phyloP scores from a whole-genome alignment of 2,329 filamentous ascomycete species.

The Stagonosporopsis chrysanthemi region DNA sequence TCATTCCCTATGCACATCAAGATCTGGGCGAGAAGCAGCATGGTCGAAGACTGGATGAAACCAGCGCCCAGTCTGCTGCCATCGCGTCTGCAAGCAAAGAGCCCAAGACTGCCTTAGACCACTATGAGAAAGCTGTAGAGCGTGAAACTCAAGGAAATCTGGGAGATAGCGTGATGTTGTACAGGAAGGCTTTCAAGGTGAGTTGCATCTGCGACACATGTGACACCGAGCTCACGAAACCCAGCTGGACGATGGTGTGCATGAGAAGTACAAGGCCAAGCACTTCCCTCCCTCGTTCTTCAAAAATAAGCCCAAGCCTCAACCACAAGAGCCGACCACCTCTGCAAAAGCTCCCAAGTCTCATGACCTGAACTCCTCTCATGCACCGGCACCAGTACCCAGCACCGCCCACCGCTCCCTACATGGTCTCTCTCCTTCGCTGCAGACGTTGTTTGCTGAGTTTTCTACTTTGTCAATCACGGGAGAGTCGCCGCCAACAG shows the following conservation, averaged over 20 bases:
- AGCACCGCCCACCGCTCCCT: slow-evolving; percentile 65
- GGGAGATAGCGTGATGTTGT: slow-evolving; percentile 86
- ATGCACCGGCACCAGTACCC: slow-evolving; percentile 60
- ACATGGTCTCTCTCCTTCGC: slow-evolving; percentile 62
- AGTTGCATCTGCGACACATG: slow-evolving; percentile 22
- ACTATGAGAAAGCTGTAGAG: slow-evolving; percentile 91
- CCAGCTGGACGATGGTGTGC: slow-evolving; percentile 83
- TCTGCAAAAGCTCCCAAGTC: slow-evolving; percentile 34
- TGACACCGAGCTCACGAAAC: slow-evolving; percentile 20
- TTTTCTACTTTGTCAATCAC: slow-evolving; percentile 77
- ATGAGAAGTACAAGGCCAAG: slow-evolving; percentile 88
- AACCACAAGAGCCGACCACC: slow-evolving; percentile 15
- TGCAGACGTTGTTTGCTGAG: slow-evolving; percentile 75
- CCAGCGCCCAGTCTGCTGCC: slow-evolving; percentile 45
- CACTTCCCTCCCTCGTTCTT: slow-evolving; percentile 75
- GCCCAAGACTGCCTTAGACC: slow-evolving; percentile 82
- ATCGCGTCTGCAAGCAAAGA: slow-evolving; percentile 52
- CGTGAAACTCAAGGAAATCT: slow-evolving; percentile 85
- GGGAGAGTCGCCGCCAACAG: slow-evolving; percentile 70
- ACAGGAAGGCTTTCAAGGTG: slow-evolving; percentile 89
- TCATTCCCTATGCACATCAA: slow-evolving; percentile 53
- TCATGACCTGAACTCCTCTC: slow-evolving; percentile 57
- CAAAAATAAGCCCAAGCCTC: slow-evolving; percentile 40
- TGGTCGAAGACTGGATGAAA: slow-evolving; percentile 53
- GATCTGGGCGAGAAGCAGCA: slow-evolving; percentile 57